Evolutionary conservation across 2,329 filamentous ascomycete genomes (phyloP).

Genomic region (Nemania bipapillata): DNA sequence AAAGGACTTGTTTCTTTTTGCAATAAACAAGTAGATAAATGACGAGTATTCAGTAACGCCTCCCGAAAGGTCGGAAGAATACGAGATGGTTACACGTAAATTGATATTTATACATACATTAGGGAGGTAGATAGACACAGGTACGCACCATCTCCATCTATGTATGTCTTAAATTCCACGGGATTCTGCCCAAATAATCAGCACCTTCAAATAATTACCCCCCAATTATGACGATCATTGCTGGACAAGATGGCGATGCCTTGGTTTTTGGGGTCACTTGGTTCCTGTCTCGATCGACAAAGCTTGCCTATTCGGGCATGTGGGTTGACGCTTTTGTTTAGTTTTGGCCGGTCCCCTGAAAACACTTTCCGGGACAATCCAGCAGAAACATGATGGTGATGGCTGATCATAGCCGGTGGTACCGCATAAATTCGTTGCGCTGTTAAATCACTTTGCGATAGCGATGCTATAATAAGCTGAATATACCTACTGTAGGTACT

Average conservation of each 20-base stretch:
- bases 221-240: not conserved
- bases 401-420: slow-evolving; percentile 12
- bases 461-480: slow-evolving; percentile 8
- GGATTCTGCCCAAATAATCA: slow-evolving; percentile 21
- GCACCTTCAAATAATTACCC: slow-evolving; percentile 16
- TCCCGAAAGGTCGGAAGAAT: not conserved
- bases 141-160: not conserved
- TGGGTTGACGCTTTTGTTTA: slow-evolving; percentile 16
- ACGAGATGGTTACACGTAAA: slow-evolving; percentile 14
- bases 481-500: no score
- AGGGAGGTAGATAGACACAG: no score
- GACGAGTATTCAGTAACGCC: not conserved
- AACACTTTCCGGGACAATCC: not conserved
- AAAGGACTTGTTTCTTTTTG: slow-evolving; percentile 5
- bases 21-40: not conserved
- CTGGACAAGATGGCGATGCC: slow-evolving; percentile 16
- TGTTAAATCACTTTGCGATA: not conserved
- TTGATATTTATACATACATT: slow-evolving; percentile 4
- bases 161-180: slow-evolving; percentile 22
- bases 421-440: slow-evolving; percentile 28
- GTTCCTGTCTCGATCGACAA: slow-evolving; percentile 33
- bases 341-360: slow-evolving; percentile 9
- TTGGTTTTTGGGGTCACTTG: slow-evolving; percentile 27
- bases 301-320: slow-evolving; percentile 34
- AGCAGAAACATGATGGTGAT: slow-evolving; percentile 3